Conservation (phyloP, 305 asterid genomes). For the Ajuga reptans region DNA sequence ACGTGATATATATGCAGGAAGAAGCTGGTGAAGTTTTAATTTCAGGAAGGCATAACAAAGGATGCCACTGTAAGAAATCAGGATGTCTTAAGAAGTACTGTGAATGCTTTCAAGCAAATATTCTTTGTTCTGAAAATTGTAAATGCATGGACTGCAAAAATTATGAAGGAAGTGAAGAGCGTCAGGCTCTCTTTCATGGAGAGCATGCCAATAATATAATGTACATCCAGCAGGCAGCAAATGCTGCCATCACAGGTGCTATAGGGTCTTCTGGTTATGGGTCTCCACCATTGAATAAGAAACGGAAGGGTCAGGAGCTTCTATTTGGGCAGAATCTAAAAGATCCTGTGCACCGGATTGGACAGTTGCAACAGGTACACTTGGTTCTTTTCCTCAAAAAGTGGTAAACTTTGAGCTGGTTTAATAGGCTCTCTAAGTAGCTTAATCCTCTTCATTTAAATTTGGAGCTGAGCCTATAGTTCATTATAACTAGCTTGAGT, state of each 20-base stretch:
- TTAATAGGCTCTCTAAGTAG: background rate
- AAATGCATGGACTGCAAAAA: slow-evolving; percentile 94
- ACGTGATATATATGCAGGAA: slow-evolving; percentile 38
- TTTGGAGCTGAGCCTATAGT: slow-evolving; percentile 9
- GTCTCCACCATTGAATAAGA: slow-evolving; percentile 67
- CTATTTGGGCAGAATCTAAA: slow-evolving; percentile 47
- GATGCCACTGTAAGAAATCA: slow-evolving; percentile 93
- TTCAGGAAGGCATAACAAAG: slow-evolving; percentile 79
- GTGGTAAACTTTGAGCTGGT: background rate
- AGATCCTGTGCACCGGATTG: slow-evolving; percentile 48
- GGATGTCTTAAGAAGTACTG: slow-evolving; percentile 95
- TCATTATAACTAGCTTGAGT: background rate
- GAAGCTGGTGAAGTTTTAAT: slow-evolving; percentile 59
- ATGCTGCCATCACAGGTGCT: slow-evolving; percentile 93
- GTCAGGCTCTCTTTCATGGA: slow-evolving; percentile 83
- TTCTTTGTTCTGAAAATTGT: slow-evolving; percentile 91
- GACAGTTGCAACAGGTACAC: slow-evolving; percentile 69
- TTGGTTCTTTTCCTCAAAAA: slow-evolving; percentile 9
- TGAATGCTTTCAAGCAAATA: slow-evolving; percentile 91
- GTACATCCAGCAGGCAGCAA: slow-evolving; percentile 81
- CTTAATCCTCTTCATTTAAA: background rate
- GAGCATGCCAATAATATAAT: slow-evolving; percentile 61
- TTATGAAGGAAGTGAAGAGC: slow-evolving; percentile 90
- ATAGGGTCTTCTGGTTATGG: slow-evolving; percentile 87
- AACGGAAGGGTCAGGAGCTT: slow-evolving; percentile 69